Base-by-base conservation (phyloP, 192 early-diverging fungal genomes). In the Backusella mclennaniae region DNA sequence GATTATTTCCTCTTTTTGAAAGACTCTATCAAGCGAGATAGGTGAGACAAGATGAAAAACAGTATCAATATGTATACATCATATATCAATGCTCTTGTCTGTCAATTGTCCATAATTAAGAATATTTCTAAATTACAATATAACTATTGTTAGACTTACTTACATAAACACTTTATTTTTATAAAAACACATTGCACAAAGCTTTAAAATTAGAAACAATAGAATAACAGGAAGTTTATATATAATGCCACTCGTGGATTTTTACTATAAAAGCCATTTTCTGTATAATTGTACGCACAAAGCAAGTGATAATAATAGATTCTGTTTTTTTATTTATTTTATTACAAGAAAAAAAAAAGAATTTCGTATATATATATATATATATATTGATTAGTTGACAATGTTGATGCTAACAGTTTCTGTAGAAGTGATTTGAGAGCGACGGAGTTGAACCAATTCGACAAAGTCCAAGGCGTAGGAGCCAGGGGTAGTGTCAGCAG, bases 381-480 rank as follows among this genome's bases (percentile, higher is more conserved):
- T 26, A 26, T 26, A 26, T 26, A 26, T 26, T 26, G 26, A 26
- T 66, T 77, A 77, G 33, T 77, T 71, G 41, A 80, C 39, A 23
- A 80, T 44, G 33, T 71, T 66, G 14, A 80, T 59, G 12, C 76
- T 80, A 26, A 80, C 71, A 17, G 79, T 80, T 46, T 80, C 79
- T 31, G 69, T 76, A 23, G 71, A 74, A 38, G 69, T 71, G 12
- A 80, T 44, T 59, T 66, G 53, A 17, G 33, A 33, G 17, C 70
- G 69, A 49, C 76, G 76, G 46, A 77, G 52, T 35, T 77, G 76
- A 21, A 77, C 76, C 35, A 66, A 33, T 19, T 69, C 36, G 0
- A 71, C 26, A 73, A 80, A 76, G n/a, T 80, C 79, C 66, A 80
- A 41, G 12, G 79, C 79, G 41, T 80, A 80, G 31, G 79, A 80